phyloP scores from a whole-genome alignment of 352 stramenopile species.

The Stramenopiles sp. region DNA sequence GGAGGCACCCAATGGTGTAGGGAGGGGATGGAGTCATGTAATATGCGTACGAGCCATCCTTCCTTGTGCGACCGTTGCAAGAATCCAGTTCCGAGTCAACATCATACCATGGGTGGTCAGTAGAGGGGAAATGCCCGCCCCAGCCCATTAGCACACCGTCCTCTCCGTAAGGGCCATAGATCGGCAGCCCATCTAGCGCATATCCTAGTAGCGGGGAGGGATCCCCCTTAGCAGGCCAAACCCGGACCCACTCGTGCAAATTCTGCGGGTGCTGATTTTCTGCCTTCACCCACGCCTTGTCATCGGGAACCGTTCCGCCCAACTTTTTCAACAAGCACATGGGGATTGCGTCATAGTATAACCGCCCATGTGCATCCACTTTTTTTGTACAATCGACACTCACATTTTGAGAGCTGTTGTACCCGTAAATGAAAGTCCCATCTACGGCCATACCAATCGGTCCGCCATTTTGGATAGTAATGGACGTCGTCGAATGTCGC shows the following conservation, averaged over 20 bases:
- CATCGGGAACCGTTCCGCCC: neutral
- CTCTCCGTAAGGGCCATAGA: neutral
- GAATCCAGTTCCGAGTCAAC: neutral
- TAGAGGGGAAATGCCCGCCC: neutral
- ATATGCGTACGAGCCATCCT: constrained; percentile 1
- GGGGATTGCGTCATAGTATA: neutral
- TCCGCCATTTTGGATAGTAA: neutral
- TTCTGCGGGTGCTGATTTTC: neutral
- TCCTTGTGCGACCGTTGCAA: neutral
- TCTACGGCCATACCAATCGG: neutral
- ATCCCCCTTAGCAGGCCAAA: neutral
- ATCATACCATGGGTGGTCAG: constrained; percentile 1
- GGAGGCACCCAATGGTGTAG: neutral
- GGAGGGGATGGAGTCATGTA: neutral
- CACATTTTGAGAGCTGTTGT: neutral
- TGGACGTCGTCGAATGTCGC: neutral
- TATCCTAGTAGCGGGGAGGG: neutral
- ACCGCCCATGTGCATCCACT: neutral
- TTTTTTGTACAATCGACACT: neutral
- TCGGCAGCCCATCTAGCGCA: neutral
- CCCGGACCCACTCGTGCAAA: neutral
- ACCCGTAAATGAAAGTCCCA: neutral
- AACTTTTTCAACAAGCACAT: neutral
- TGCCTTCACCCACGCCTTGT: neutral
- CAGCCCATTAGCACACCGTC: neutral